Evolutionary conservation across 2,329 filamentous ascomycete genomes (phyloP).

Genomic region (Cyclaneusma minus): DNA sequence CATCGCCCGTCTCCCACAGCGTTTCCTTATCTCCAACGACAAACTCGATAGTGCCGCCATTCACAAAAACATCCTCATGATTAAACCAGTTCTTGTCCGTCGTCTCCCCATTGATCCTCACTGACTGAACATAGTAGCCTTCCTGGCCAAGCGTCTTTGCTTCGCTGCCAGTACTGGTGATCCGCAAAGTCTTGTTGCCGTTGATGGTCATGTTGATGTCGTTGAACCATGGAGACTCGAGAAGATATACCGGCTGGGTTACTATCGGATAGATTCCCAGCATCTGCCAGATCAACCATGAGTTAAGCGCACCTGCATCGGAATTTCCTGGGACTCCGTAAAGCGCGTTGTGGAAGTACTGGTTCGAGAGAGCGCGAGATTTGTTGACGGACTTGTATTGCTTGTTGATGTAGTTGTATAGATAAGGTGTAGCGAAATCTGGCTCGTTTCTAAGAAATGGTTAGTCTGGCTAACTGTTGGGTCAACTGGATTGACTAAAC

Average conservation of each 20-base stretch:
- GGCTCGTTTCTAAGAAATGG: slow-evolving; percentile 32
- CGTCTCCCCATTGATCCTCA: slow-evolving; percentile 33
- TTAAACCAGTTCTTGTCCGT: slow-evolving; percentile 40
- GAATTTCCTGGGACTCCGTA: slow-evolving; percentile 27
- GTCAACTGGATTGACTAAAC: too few species aligned
- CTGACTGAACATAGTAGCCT: slow-evolving; percentile 33
- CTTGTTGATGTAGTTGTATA: slow-evolving; percentile 31
- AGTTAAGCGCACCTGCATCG: slow-evolving; percentile 29
- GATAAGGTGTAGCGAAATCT: slow-evolving; percentile 32
- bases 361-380: slow-evolving; percentile 20
- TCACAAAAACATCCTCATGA: slow-evolving; percentile 29
- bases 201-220: slow-evolving; percentile 31
- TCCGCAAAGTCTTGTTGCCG: slow-evolving; percentile 27
- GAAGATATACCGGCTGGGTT: slow-evolving; percentile 36
- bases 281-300: slow-evolving; percentile 32
- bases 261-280: slow-evolving; percentile 36
- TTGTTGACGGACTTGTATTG: slow-evolving; percentile 21
- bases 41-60: slow-evolving; percentile 32
- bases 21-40: slow-evolving; percentile 6
- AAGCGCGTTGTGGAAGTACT: slow-evolving; percentile 23
- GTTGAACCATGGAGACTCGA: slow-evolving; percentile 30
- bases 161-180: too few species aligned
- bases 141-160: slow-evolving; percentile 25
- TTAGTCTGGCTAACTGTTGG: slow-evolving; percentile 18
- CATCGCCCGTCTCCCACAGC: slow-evolving; percentile 8